Base-by-base conservation (phyloP, 306 rosid species). In the Castanospermum australe region DNA sequence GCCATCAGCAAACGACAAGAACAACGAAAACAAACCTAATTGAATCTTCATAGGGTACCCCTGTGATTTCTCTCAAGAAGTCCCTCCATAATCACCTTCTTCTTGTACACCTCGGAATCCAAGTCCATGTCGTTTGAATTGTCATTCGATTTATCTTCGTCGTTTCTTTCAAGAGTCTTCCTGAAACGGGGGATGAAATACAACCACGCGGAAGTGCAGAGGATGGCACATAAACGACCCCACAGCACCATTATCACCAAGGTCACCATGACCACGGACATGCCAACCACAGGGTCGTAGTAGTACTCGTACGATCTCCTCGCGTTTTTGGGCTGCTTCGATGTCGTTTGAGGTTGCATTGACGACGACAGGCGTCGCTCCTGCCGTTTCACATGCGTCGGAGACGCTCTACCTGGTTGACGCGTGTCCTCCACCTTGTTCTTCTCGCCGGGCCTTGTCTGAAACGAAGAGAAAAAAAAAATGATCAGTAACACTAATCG, bases 161-260 rank as follows among this genome's bases (percentile, higher is more conserved):
- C 73, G 63, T 64, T 54, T 71, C 1, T 71, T 0, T 3, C 17
- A 22, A 1, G 32, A 0, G 9, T 33, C 6, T n/a, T 69, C n/a
- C 24, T 77, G 1, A 89, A 60, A 44, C 83, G 86, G 3, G 95
- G 90, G 20, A 82, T 33, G n/a, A 80, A 77, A 42, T 89, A 92
- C 2, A 89, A 50, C 95, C 93, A 92, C 8, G 87, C 90, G 9
- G 90, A 86, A 67, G 95, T 92, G 61, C 90, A 88, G 2, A 90
- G 82, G 12, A 92, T 84, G 5, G 97, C 97, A 70, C 90, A 89
- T 6, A 90, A 17, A 50, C 95, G 88, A 50, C 97, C 97, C 90
- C 93, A 90, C 12, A 88, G 2, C 33, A 86, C 5, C 89, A 84
- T 79, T 15, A 90, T 84, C 6, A 87, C 52, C 68, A 92, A 68